Percentiles rank a stretch among this genome's conserved stretches.
These are phyloP conservation scores for Colletotrichum sp. DNA, from an alignment of 2,329 filamentous ascomycete genomes.

Conservation along the genomic window DNA sequence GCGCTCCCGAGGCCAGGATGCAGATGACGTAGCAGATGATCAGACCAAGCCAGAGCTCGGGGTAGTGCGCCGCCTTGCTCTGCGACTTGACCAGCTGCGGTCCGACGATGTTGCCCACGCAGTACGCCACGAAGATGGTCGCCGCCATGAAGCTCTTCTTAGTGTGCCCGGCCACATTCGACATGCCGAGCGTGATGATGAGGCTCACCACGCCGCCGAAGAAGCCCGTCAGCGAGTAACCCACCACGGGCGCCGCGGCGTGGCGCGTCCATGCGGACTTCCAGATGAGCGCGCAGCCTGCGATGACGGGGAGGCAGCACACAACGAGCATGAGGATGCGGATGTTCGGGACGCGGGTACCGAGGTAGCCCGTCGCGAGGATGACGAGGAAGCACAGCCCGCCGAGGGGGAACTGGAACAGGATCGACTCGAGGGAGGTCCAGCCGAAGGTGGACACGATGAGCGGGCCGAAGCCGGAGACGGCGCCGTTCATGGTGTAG, in stretches of 20 bases:
- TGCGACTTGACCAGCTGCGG: slow-evolving; percentile 74
- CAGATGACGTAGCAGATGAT: slow-evolving; percentile 73
- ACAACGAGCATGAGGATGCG: slow-evolving; percentile 68
- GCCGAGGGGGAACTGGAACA: slow-evolving; percentile 78
- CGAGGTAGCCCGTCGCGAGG: slow-evolving; percentile 68
- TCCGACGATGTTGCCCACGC: slow-evolving; percentile 77
- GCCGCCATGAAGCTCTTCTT: slow-evolving; percentile 81
- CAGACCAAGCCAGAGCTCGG: slow-evolving; percentile 72
- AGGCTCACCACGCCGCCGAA: slow-evolving; percentile 74
- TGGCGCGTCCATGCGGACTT: slow-evolving; percentile 68
- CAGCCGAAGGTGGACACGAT: slow-evolving; percentile 77
- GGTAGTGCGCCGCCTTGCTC: slow-evolving; percentile 71
- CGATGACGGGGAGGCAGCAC: slow-evolving; percentile 76
- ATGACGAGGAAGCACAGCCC: slow-evolving; percentile 72
- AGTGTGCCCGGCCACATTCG: slow-evolving; percentile 76
- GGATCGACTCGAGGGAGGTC: slow-evolving; percentile 66
- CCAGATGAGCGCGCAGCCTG: slow-evolving; percentile 78
- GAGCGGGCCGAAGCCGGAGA: slow-evolving; percentile 72
- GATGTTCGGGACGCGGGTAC: slow-evolving; percentile 64
- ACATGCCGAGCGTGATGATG: slow-evolving; percentile 57
- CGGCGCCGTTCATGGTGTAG: slow-evolving; percentile 75
- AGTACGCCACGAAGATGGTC: slow-evolving; percentile 77
- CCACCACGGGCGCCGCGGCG: slow-evolving; percentile 69
- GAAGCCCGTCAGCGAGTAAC: slow-evolving; percentile 75
- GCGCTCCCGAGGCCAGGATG: slow-evolving; percentile 57